Percentiles rank a stretch among this genome's conserved stretches.
phyloP scores from a whole-genome alignment of 371 early-diverging fungal species.

The Mortierella sp. region DNA sequence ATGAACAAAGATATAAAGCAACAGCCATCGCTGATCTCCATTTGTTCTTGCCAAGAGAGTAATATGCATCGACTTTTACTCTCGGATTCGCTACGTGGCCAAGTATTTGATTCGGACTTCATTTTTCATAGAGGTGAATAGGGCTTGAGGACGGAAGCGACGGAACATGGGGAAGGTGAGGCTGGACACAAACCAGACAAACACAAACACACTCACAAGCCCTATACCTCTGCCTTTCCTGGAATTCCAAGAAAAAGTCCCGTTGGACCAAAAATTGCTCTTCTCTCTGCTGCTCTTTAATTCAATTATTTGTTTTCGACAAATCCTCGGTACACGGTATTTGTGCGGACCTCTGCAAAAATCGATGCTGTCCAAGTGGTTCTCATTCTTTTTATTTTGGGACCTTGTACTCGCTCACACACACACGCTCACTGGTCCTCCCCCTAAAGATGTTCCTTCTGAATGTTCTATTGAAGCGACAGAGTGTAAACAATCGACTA shows the following conservation, averaged over 20 bases:
- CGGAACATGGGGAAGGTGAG: neutral
- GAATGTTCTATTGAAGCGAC: constrained; percentile 21
- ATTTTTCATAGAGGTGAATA: too few species aligned
- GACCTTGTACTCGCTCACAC: neutral
- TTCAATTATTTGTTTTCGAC: neutral
- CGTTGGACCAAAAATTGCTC: neutral
- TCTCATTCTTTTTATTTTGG: neutral
- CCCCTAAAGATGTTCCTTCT: constrained; percentile 10
- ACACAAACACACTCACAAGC: neutral
- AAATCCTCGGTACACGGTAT: neutral
- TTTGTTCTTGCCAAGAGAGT: too few species aligned
- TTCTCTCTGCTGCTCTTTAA: neutral
- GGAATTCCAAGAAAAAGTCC: constrained; percentile 10
- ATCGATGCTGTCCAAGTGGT: neutral
- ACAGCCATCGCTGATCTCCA: too few species aligned
- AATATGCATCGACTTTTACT: too few species aligned
- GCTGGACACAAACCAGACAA: neutral
- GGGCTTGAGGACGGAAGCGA: neutral
- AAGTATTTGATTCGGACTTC: too few species aligned
- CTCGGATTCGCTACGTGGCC: too few species aligned
- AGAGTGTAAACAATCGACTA: neutral
- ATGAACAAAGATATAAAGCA: too few species aligned
- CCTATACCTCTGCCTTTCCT: neutral
- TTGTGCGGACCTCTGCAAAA: neutral
- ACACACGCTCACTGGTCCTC: neutral